Conservation (phyloP, 345 rosid genomes). For the Salix dunnii region DNA sequence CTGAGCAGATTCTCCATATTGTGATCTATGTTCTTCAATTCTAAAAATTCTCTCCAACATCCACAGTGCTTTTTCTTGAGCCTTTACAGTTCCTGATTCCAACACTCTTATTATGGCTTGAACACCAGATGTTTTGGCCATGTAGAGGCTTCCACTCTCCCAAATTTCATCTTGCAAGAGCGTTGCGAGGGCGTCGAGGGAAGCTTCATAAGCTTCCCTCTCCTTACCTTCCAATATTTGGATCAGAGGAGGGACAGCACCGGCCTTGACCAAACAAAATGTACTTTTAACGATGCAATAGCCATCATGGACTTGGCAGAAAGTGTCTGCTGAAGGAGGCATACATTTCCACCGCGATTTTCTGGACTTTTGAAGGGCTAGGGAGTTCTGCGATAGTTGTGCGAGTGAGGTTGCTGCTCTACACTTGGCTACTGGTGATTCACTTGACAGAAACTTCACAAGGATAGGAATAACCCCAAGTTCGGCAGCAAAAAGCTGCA, state of each 20-base stretch:
- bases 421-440: conserved; percentile 38
- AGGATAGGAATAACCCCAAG: conserved; percentile 52
- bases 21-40: conserved; percentile 38
- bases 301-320: conserved; percentile 54
- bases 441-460: conserved; percentile 46
- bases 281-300: conserved; percentile 45
- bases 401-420: conserved; percentile 59
- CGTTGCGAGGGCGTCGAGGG: conserved; percentile 45
- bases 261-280: conserved; percentile 61
- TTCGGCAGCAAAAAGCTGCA: conserved; percentile 52
- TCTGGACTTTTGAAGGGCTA: conserved; percentile 40
- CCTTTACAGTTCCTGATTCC: conserved; percentile 39
- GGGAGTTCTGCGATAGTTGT: conserved; percentile 58
- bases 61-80: conserved; percentile 55
- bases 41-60: conserved; percentile 51
- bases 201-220: conserved; percentile 56
- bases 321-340: conserved; percentile 35
- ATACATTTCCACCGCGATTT: conserved; percentile 45
- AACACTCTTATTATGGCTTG: conserved; percentile 42
- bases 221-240: conserved; percentile 42
- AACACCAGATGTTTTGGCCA: conserved; percentile 36
- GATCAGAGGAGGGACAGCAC: conserved; percentile 46
- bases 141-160: conserved; percentile 52
- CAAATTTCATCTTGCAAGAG: conserved; percentile 56
- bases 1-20: conserved; percentile 48